Evolutionary conservation across 495 filamentous ascomycete genomes (phyloP).

Genomic region (Lasiosphaeriaceae sp.): DNA sequence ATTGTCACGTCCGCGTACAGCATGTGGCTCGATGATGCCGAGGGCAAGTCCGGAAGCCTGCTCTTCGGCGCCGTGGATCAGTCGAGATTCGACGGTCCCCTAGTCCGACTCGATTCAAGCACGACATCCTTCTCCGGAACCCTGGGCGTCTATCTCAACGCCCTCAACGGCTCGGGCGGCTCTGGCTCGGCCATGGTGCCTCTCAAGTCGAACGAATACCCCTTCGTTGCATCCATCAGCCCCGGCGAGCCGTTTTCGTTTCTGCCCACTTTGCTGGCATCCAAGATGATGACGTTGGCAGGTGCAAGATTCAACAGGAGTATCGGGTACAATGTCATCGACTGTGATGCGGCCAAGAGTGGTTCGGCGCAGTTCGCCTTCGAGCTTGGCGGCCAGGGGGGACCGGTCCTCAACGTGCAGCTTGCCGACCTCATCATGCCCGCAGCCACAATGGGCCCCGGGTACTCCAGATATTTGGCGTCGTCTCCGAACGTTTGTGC

Average conservation of each 20-base stretch:
- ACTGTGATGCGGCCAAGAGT: slow-evolving; percentile 58
- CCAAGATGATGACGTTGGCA: slow-evolving; percentile 54
- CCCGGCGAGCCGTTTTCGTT: slow-evolving; percentile 72
- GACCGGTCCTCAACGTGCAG: slow-evolving; percentile 56
- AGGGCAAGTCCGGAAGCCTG: slow-evolving; percentile 63
- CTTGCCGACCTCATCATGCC: slow-evolving; percentile 64
- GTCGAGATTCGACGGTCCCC: slow-evolving; percentile 62
- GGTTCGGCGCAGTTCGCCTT: slow-evolving; percentile 56
- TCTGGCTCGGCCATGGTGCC: slow-evolving; percentile 32
- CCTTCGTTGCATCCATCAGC: slow-evolving; percentile 51
- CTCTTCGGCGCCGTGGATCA: slow-evolving; percentile 82
- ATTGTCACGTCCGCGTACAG: slow-evolving; percentile 76
- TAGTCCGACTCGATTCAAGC: slow-evolving; percentile 54
- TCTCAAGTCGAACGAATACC: slow-evolving; percentile 51
- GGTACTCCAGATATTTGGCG: background rate
- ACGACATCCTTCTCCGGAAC: slow-evolving; percentile 37
- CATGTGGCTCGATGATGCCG: slow-evolving; percentile 68
- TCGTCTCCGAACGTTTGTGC: slow-evolving; percentile 42
- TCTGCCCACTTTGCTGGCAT: slow-evolving; percentile 59
- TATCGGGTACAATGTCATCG: slow-evolving; percentile 51
- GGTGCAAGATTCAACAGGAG: slow-evolving; percentile 46
- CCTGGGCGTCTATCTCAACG: slow-evolving; percentile 62
- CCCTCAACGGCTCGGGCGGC: slow-evolving; percentile 25
- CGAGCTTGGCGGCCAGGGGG: slow-evolving; percentile 41
- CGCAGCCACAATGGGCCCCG: slow-evolving; percentile 26